Evolutionary conservation across 1,284 basidiomycete genomes (phyloP), one percentile per base, ranked within the genome.

Genomic region (Hypsizygus ulmarius): DNA sequence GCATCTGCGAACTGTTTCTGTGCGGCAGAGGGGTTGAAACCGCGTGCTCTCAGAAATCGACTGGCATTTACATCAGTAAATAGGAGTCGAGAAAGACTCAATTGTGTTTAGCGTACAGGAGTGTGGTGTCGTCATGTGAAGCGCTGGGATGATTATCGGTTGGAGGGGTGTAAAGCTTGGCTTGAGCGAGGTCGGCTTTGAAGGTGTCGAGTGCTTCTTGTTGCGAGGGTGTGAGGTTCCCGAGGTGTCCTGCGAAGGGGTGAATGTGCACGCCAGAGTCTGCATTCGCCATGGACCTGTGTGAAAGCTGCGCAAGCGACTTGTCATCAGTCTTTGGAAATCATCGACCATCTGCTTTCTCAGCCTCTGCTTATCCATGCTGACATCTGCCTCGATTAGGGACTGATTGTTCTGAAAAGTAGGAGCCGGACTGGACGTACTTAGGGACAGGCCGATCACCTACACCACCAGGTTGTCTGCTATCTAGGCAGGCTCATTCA

Each of bases 41-140:
- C 72, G 53, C 88, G 75, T 5, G 89, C 89, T 19, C 87, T 75
- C 3, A 91, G 74, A 59, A 91, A 91, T 8, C 89, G 84, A 18
- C 87, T 90, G 60, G 11, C 43, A 21, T 3, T 32, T 34, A 8
- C n/a, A 16, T 50, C 32, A 4, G 3, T 51, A 16, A 49, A 38
- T 14, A 41, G n/a, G 45, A 12, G 18, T 11, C 11, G 39, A n/a
- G 14, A 44, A 40, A 16, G 29, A 41, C 14, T 16, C 3, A 29
- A 49, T 29, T 25, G 39, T 41, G 16, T 21, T 3, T 8, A 27
- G 28, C 82, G 50, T 53, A 89, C 87, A 87, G 62, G 16, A 90
- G 64, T 5, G 84, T 87, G 3, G 74, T 60, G 45, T 90, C 87
- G 49, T 85, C 79, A 55, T 82, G 82, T 10, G 81, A 81, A 3